Conservation (phyloP, 2,329 filamentous ascomycete species). For the Colletotrichum endophyticum region DNA sequence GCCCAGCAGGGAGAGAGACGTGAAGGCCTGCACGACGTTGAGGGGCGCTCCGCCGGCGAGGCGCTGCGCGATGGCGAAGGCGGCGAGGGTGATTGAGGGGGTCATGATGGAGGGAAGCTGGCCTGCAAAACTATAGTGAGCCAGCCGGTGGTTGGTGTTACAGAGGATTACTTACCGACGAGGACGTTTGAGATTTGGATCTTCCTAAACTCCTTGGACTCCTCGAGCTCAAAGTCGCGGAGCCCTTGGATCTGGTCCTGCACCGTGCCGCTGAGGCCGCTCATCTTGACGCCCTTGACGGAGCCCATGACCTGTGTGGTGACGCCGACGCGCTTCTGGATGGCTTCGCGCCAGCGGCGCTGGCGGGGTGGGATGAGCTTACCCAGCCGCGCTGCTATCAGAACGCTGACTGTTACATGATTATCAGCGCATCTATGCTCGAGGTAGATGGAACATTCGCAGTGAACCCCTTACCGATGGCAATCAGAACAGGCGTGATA, state of each 20-base stretch:
- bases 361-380: neutral
- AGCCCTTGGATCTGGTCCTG: constrained; percentile 23
- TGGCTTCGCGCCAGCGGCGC: constrained; percentile 50
- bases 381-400: neutral
- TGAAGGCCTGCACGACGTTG: constrained; percentile 13
- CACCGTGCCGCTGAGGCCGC: constrained; percentile 47
- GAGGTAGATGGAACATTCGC: neutral
- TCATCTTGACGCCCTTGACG: constrained; percentile 57
- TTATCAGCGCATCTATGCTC: neutral
- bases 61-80: neutral
- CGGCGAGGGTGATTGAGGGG: constrained; percentile 4
- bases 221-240: constrained; percentile 23
- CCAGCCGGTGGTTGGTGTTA: too few relatives aligned
- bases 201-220: constrained; percentile 7
- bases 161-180: neutral
- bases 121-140: neutral
- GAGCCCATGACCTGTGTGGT: constrained; percentile 51
- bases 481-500: constrained; percentile 44
- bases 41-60: neutral
- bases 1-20: neutral
- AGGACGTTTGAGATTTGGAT: neutral
- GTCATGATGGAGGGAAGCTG: constrained; percentile 1
- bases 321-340: constrained; percentile 52
- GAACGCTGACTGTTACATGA: neutral
- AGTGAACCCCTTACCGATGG: constrained; percentile 22